phyloP scores from a whole-genome alignment of 176 grass and related monocot species.

The Melocanna baccifera region DNA sequence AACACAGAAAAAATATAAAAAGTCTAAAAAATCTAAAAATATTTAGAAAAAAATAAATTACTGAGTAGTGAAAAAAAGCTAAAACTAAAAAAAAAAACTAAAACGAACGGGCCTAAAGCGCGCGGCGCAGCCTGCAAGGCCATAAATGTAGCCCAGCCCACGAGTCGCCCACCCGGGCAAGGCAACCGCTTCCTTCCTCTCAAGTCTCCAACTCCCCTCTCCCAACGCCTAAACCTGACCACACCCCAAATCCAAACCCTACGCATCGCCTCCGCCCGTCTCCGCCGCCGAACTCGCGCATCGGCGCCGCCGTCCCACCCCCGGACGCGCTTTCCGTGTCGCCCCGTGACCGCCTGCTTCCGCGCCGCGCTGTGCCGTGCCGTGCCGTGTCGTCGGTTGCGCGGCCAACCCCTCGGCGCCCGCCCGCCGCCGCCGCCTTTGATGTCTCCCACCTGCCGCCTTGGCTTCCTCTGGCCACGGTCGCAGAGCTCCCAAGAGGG shows the following conservation, averaged over 20 bases:
- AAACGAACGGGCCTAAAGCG: too few relatives aligned
- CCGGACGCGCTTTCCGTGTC: not conserved
- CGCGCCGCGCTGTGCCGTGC: not conserved
- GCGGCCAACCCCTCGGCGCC: slow-evolving; percentile 18
- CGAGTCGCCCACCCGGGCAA: not conserved
- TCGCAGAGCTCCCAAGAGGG: slow-evolving; percentile 31
- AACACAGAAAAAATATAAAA: too few relatives aligned
- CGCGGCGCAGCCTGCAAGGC: not conserved
- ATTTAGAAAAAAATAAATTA: too few relatives aligned
- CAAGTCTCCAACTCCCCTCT: not conserved
- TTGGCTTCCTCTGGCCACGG: slow-evolving; percentile 37
- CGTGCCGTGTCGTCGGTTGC: not conserved
- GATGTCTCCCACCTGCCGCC: slow-evolving; percentile 48
- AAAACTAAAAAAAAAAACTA: too few relatives aligned
- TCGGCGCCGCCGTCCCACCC: not conserved
- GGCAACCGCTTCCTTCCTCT: not conserved
- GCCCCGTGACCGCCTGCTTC: not conserved
- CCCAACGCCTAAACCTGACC: slow-evolving; percentile 22
- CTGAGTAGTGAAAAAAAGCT: too few relatives aligned
- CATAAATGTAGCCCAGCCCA: not conserved
- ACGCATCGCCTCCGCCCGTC: not conserved
- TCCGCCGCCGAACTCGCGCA: not conserved
- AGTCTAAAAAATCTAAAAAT: too few relatives aligned
- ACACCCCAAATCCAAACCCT: slow-evolving; percentile 47
- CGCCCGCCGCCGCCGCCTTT: slow-evolving; percentile 18